These are phyloP conservation scores for Neoboletus magnificus DNA, from an alignment of 768 basidiomycete species.

Conservation along the genomic window DNA sequence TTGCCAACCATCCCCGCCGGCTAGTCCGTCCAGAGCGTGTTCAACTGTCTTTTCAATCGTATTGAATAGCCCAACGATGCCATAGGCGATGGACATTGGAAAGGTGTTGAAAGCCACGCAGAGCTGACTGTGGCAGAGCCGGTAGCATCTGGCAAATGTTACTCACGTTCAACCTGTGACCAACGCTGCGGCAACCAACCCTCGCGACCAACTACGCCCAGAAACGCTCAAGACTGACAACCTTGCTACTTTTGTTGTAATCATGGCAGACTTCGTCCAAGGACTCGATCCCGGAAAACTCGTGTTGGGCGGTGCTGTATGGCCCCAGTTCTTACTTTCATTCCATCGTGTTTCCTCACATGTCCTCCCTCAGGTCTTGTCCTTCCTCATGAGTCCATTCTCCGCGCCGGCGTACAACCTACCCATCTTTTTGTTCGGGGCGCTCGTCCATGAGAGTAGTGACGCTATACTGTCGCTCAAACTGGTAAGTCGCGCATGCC, in stretches of 20 bases:
- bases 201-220: not conserved
- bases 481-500: constrained; percentile 38
- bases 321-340: constrained; percentile 5
- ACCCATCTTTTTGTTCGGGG: constrained; percentile 78
- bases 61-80: not conserved
- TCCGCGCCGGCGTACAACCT: constrained; percentile 69
- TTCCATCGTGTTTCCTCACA: not conserved
- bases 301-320: constrained; percentile 59
- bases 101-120: not conserved
- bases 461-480: constrained; percentile 66
- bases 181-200: not conserved
- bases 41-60: not conserved
- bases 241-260: not conserved
- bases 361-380: constrained; percentile 45
- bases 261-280: constrained; percentile 64
- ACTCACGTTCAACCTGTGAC: constrained; percentile 4
- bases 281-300: constrained; percentile 71
- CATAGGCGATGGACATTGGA: too few species aligned
- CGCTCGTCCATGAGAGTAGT: constrained; percentile 64
- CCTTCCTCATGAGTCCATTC: constrained; percentile 56
- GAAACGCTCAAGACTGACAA: not conserved
- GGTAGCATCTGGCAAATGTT: not conserved
- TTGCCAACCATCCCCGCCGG: not conserved
- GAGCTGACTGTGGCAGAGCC: not conserved
- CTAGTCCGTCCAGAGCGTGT: not conserved